A percentile compares a stretch with the other conserved stretches of the same genome.
phyloP scores from a whole-genome alignment of 2,329 filamentous ascomycete species.

The Claviceps sp. region DNA sequence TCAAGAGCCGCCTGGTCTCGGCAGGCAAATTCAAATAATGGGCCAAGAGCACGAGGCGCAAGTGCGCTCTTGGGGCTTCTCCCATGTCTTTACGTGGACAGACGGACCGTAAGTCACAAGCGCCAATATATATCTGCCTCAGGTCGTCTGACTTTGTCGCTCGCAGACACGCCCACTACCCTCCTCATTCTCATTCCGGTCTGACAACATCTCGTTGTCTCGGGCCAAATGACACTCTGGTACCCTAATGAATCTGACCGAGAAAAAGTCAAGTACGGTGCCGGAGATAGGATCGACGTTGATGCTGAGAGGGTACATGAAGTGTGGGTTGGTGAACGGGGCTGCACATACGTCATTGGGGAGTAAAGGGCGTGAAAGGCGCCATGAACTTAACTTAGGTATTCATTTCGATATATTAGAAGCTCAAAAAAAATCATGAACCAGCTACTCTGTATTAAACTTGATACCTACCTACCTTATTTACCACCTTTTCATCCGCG shows the following conservation, averaged over 20 bases:
- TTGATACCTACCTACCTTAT: too few species aligned
- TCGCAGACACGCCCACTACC: slow-evolving; percentile 51
- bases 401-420: too few species aligned
- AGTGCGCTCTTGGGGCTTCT: slow-evolving; percentile 57
- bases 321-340: slow-evolving; percentile 53
- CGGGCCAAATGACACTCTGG: slow-evolving; percentile 50
- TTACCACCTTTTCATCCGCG: too few species aligned
- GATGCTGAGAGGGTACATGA: slow-evolving; percentile 51
- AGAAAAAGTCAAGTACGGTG: slow-evolving; percentile 43
- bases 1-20: too few species aligned
- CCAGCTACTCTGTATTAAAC: background rate
- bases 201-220: slow-evolving; percentile 57
- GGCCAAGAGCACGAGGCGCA: slow-evolving; percentile 34
- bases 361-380: slow-evolving; percentile 25
- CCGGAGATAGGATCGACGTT: slow-evolving; percentile 52
- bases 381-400: too few species aligned
- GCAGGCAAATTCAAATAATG: slow-evolving; percentile 10
- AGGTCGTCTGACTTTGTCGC: background rate
- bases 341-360: slow-evolving; percentile 56
- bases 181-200: slow-evolving; percentile 49
- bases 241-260: slow-evolving; percentile 47
- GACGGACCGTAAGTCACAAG: slow-evolving; percentile 45
- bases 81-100: slow-evolving; percentile 57
- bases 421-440: background rate
- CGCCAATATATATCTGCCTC: slow-evolving; percentile 8